These are phyloP conservation scores for Hypomyces rosellus DNA, from an alignment of 2,329 filamentous ascomycete genomes.

Conservation along the genomic window DNA sequence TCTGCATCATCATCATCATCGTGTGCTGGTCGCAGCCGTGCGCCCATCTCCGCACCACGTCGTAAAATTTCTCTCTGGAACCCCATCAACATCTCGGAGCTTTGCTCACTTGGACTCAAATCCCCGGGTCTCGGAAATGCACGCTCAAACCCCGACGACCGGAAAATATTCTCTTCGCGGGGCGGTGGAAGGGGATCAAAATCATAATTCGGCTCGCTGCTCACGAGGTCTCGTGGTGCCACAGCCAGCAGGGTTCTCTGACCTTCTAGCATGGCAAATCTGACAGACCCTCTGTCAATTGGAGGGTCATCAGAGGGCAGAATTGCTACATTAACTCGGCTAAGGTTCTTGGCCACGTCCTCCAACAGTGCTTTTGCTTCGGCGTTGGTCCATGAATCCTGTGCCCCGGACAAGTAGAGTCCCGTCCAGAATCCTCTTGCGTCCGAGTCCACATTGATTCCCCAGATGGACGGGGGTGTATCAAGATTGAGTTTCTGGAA, in stretches of 20 bases:
- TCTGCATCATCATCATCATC: too few relatives aligned
- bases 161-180: constrained; percentile 47
- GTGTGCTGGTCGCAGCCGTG: too few relatives aligned
- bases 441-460: constrained; percentile 57
- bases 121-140: too few relatives aligned
- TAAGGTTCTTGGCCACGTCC: constrained; percentile 56
- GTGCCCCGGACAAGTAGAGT: constrained; percentile 69
- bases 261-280: constrained; percentile 75
- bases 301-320: constrained; percentile 35
- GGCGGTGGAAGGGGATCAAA: constrained; percentile 78
- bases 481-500: constrained; percentile 77
- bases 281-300: constrained; percentile 49
- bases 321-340: constrained; percentile 34
- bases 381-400: constrained; percentile 80
- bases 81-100: too few relatives aligned
- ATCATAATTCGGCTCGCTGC: constrained; percentile 60
- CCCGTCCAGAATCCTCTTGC: constrained; percentile 62
- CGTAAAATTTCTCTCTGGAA: too few relatives aligned
- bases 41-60: too few relatives aligned
- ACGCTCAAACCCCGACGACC: constrained; percentile 11
- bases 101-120: too few relatives aligned
- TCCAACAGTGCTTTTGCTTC: constrained; percentile 63
- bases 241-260: constrained; percentile 63
- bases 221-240: constrained; percentile 60
- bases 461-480: constrained; percentile 77